Evolutionary conservation across 352 stramenopile genomes (phyloP).

Genomic region (Phytophthora multivora): DNA sequence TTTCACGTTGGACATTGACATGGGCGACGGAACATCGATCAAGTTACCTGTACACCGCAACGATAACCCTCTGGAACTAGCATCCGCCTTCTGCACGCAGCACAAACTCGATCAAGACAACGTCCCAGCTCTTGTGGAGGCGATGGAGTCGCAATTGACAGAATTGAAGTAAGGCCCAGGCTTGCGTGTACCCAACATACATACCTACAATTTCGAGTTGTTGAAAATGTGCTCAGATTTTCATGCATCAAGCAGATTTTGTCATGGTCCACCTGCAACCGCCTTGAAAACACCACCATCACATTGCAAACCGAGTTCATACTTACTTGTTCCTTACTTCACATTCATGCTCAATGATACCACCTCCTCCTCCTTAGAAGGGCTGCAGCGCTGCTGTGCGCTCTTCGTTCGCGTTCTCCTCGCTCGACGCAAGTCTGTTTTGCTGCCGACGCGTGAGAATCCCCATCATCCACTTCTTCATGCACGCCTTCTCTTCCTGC

Average conservation of each 20-base stretch:
- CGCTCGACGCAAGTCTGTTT: constrained; percentile 36
- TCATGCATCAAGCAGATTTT: constrained; percentile 14
- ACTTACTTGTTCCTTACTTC: constrained; percentile 27
- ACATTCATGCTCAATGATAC: constrained; percentile 17
- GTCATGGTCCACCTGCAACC: neutral
- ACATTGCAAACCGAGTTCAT: neutral
- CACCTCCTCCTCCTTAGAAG: constrained; percentile 2
- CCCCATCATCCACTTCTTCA: constrained; percentile 39
- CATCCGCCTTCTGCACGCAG: constrained; percentile 60
- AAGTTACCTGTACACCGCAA: constrained; percentile 56
- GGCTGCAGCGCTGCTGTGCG: constrained; percentile 7
- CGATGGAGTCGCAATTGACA: constrained; percentile 53
- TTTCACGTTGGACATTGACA: constrained; percentile 77
- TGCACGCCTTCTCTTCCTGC: constrained; percentile 7
- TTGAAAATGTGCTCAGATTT: no score
- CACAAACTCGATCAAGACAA: constrained; percentile 63
- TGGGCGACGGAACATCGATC: constrained; percentile 49
- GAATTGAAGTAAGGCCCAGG: constrained; percentile 28
- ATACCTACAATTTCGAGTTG: constrained; percentile 1
- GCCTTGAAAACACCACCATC: neutral
- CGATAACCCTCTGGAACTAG: constrained; percentile 51
- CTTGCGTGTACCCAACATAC: constrained; percentile 4
- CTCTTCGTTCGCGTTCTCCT: constrained; percentile 34
- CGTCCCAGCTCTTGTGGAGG: constrained; percentile 60
- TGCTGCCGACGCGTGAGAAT: constrained; percentile 39